Evolutionary conservation across 2,329 filamentous ascomycete genomes (phyloP), one percentile per base, ranked within the genome.

Genomic region (Sporothrix pseudoabietina): DNA sequence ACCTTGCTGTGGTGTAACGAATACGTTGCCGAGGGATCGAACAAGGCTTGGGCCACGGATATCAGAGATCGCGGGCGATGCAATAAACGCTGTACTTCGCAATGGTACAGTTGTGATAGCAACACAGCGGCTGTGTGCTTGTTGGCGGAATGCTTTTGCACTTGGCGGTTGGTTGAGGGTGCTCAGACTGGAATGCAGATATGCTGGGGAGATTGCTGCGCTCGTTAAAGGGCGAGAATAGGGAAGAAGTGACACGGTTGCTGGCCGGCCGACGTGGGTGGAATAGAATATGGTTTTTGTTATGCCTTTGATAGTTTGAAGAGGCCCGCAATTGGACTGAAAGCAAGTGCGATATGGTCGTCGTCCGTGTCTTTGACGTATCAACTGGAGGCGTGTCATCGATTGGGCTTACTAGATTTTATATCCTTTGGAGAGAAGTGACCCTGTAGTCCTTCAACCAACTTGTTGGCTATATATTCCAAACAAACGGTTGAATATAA

Each of bases 61-160:
- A 44, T 44, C 41, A 54, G 32, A 26, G 66, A 35, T 63, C 26
- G 44, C 55, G 39, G 30, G 44, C 30, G 69, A 32, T 32, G 44
- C 16, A 49, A 12, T 14, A 7, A 22, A 73, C 35, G 72, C 59
- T 71, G 72, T 73, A 52, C 39, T 39, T 57, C 49, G 63, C 59
- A 32, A 68, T 35, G 26, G 16, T 4, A 39, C 57, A 55, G 68
- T 35, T 47, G 57, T 66, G 68, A 55, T 41, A 47, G 72, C 47
- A 66, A 52, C 68, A 71, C 68, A 52, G 26, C 57, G 49, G 47
- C 35, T n/a, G 19, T 49, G 55, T 41, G 44, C 10, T 52, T 49
- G 41, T 26, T 59, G 39, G 55, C 44, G 30, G 9, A 71, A 52
- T 14, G 69, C 12, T 47, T 52, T 22, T 19, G 16, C 44, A 32